Conservation (phyloP, 768 basidiomycete genomes). For the Obba rivulosa region DNA sequence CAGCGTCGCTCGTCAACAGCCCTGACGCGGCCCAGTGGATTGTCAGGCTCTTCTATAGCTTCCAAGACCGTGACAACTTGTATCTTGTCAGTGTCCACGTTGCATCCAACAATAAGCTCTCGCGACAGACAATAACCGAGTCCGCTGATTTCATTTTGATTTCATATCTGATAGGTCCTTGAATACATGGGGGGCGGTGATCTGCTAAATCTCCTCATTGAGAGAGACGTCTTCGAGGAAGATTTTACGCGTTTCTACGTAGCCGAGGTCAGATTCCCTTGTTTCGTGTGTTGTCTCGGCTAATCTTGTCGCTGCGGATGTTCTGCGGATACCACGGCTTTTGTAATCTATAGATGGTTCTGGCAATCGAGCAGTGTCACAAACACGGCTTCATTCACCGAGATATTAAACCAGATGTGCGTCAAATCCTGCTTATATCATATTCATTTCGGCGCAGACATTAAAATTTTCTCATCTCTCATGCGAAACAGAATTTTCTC, state of each 20-base stretch:
- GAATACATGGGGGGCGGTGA: constrained; percentile 98
- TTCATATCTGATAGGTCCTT: constrained; percentile 66
- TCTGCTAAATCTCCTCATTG: constrained; percentile 92
- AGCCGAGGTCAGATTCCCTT: constrained; percentile 63
- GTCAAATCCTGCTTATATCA: constrained; percentile 1
- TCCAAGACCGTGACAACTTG: constrained; percentile 91
- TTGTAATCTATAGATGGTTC: constrained; percentile 64
- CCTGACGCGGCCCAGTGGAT: constrained; percentile 87
- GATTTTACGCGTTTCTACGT: constrained; percentile 91
- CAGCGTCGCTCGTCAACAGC: constrained; percentile 75
- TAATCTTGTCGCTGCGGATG: constrained; percentile 1
- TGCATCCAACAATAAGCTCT: constrained; percentile 7
- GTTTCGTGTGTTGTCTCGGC: constrained; percentile 3
- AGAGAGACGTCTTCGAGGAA: constrained; percentile 87
- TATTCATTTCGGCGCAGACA: constrained; percentile 15
- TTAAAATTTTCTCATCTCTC: constrained; percentile 14
- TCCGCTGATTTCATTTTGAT: constrained; percentile 49
- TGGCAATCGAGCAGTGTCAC: constrained; percentile 91
- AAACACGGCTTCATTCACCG: constrained; percentile 95
- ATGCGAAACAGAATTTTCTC: constrained; percentile 73
- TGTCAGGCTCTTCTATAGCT: constrained; percentile 87
- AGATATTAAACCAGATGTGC: constrained; percentile 94
- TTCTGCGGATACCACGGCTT: background rate
- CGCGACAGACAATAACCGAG: constrained; percentile 18
- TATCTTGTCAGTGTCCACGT: constrained; percentile 67